Evolutionary conservation across 805 yeast genomes (phyloP).

Genomic region (Candida qinlingensis): DNA sequence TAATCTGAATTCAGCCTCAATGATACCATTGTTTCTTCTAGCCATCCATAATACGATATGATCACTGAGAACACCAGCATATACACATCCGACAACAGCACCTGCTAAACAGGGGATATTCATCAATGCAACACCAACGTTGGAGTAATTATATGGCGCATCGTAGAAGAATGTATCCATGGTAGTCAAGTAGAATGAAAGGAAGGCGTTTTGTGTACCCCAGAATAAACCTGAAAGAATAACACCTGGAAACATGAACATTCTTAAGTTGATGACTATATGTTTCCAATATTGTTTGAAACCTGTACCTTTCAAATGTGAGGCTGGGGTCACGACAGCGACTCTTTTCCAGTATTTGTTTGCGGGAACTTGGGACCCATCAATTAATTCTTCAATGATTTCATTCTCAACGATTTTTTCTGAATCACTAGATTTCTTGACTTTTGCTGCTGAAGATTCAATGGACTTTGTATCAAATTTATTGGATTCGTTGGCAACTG

Average conservation of each 20-base stretch:
- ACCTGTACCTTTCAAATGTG: constrained; percentile 59
- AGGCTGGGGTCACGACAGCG: constrained; percentile 47
- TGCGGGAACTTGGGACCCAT: constrained; percentile 37
- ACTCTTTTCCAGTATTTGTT: constrained; percentile 42
- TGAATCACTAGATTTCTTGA: neutral
- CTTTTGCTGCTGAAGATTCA: neutral
- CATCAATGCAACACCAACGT: constrained; percentile 69
- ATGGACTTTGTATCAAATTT: neutral
- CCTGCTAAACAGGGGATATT: constrained; percentile 67
- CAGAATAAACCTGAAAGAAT: constrained; percentile 65
- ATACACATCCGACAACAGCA: constrained; percentile 59
- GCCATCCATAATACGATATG: constrained; percentile 58
- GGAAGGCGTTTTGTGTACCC: constrained; percentile 76
- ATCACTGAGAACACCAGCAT: constrained; percentile 58
- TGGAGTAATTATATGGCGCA: constrained; percentile 60
- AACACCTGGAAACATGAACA: constrained; percentile 61
- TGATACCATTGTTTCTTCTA: constrained; percentile 51
- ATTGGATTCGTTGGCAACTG: constrained; percentile 8
- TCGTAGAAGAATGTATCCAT: constrained; percentile 64
- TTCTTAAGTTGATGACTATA: constrained; percentile 44
- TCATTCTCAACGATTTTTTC: neutral
- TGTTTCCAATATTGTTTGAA: constrained; percentile 58
- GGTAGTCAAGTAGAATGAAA: constrained; percentile 69
- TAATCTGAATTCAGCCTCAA: constrained; percentile 61
- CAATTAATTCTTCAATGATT: constrained; percentile 24